phyloP scores from a whole-genome alignment of 306 rosid species.

The Medicago truncatula region DNA sequence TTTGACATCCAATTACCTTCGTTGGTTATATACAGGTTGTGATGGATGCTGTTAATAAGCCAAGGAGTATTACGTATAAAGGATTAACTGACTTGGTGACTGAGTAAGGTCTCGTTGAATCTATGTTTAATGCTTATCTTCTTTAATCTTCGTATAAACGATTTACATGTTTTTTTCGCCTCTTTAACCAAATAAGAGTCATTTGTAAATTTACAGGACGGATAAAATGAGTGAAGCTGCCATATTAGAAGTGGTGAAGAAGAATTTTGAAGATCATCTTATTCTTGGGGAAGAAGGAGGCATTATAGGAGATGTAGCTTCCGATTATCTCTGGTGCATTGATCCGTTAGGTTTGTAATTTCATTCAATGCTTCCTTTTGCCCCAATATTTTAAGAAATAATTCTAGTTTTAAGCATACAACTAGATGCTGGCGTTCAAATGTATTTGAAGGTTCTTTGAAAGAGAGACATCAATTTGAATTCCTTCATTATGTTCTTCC shows the following conservation, averaged over 20 bases:
- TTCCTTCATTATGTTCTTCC: slow-evolving; percentile 7
- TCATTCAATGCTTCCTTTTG: slow-evolving; percentile 28
- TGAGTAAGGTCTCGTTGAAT: slow-evolving; percentile 73
- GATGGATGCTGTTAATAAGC: slow-evolving; percentile 96
- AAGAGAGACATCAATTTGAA: slow-evolving; percentile 2
- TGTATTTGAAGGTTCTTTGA: slow-evolving; percentile 29
- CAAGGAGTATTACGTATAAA: slow-evolving; percentile 79
- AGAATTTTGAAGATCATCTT: slow-evolving; percentile 81
- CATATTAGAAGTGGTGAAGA: slow-evolving; percentile 72
- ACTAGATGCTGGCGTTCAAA: slow-evolving; percentile 10
- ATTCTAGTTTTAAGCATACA: background rate
- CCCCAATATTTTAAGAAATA: slow-evolving; percentile 19
- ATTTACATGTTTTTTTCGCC: slow-evolving; percentile 2
- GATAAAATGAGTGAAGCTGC: slow-evolving; percentile 96
- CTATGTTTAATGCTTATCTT: slow-evolving; percentile 32
- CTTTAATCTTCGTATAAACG: slow-evolving; percentile 31
- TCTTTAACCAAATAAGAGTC: slow-evolving; percentile 12
- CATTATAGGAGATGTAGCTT: slow-evolving; percentile 80
- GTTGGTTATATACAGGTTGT: slow-evolving; percentile 71
- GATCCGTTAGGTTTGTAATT: slow-evolving; percentile 87
- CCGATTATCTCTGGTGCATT: slow-evolving; percentile 98
- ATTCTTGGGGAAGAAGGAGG: slow-evolving; percentile 99
- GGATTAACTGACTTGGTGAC: slow-evolving; percentile 97
- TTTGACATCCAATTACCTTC: slow-evolving; percentile 34
- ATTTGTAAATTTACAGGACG: slow-evolving; percentile 66